phyloP scores from a whole-genome alignment of 768 basidiomycete genomes.

The Rhodotorula kratochvilovae region DNA sequence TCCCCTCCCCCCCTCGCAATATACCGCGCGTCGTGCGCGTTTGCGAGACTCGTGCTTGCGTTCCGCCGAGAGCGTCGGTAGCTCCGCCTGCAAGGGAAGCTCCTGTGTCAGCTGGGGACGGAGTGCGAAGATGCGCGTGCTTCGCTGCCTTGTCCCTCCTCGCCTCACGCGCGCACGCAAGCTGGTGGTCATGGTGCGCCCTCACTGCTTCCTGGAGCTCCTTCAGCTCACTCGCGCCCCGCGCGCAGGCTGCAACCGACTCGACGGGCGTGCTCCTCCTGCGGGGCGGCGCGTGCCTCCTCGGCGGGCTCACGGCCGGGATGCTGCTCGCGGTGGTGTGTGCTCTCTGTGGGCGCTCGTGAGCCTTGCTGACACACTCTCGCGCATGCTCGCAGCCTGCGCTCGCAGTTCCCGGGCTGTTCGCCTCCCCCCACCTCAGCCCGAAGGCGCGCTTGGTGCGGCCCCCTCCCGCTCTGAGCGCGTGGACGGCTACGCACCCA shows the following conservation, averaged over 20 bases:
- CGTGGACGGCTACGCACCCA: too few species aligned
- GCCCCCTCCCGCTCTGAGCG: too few species aligned
- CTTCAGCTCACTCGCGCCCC: background rate
- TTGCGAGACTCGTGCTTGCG: background rate
- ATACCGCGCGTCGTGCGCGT: background rate
- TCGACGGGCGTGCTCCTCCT: background rate
- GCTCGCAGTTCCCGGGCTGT: background rate
- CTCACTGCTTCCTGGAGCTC: background rate
- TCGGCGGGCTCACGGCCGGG: background rate
- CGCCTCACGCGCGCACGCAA: too few species aligned
- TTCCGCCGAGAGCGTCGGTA: background rate
- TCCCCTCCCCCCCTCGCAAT: background rate
- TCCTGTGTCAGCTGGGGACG: too few species aligned
- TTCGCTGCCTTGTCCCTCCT: background rate
- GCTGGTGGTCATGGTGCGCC: background rate
- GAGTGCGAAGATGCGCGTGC: background rate
- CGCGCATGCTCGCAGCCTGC: background rate
- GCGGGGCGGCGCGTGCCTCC: background rate
- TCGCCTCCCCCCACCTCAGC: background rate
- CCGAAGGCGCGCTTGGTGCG: background rate
- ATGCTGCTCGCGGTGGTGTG: background rate
- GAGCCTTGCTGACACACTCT: background rate
- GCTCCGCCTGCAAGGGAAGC: too few species aligned
- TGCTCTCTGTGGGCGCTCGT: background rate
- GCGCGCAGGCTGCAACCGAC: background rate